Evolutionary conservation across 2,329 filamentous ascomycete species (phyloP).

Genomic region (Penicillium sp.): DNA sequence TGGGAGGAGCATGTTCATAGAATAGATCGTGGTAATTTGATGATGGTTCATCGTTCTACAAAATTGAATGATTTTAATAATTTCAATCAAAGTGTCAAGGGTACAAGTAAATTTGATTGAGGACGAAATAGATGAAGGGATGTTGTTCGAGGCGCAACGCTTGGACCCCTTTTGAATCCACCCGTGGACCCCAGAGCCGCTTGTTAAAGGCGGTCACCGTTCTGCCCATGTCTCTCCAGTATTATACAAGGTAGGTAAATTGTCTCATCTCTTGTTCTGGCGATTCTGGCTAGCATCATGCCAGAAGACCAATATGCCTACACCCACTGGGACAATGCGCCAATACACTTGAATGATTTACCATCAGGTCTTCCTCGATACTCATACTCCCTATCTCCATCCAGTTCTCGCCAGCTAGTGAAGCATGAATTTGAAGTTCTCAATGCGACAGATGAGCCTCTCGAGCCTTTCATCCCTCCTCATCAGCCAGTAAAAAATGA

Average conservation of each 20-base stretch:
- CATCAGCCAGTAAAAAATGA: not conserved
- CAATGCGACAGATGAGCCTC: not conserved
- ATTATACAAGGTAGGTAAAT: too few relatives aligned
- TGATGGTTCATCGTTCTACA: not conserved
- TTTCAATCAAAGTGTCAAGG: not conserved
- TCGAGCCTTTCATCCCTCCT: not conserved
- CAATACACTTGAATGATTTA: not conserved
- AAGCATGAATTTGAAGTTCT: not conserved
- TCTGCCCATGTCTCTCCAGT: not conserved
- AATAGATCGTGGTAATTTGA: constrained; percentile 1
- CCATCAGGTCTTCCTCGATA: not conserved
- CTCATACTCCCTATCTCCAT: not conserved
- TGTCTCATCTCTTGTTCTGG: not conserved
- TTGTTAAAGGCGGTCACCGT: not conserved
- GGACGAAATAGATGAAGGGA: not conserved
- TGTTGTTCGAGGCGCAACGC: not conserved
- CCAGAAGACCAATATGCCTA: not conserved
- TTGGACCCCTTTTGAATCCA: not conserved
- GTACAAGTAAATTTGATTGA: not conserved
- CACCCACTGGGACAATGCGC: not conserved
- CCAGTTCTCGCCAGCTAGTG: not conserved
- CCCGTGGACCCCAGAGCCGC: not conserved
- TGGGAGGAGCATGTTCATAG: not conserved
- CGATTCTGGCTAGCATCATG: not conserved
- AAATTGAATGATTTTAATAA: not conserved